Evolutionary conservation across 2,329 filamentous ascomycete genomes (phyloP), one percentile per base, ranked within the genome.

Genomic region (Leptographium lundbergii): DNA sequence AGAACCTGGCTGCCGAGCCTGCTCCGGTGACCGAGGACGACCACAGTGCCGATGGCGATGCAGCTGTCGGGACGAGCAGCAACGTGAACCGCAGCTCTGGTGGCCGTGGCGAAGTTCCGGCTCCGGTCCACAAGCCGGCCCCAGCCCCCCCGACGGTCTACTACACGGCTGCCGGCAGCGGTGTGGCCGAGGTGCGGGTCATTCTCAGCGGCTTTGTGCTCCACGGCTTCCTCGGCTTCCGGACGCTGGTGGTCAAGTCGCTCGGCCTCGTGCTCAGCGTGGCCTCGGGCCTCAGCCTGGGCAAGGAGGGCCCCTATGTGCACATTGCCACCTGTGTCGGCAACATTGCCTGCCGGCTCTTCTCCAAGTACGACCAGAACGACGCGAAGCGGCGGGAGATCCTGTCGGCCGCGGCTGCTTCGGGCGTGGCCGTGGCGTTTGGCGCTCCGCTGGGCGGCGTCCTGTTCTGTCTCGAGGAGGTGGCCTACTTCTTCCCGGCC

Each of bases 121-220:
- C 45, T 27, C 9, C 9, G 10, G 25, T 10, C 34, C n/a, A 22
- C 34, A 19, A n/a, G 51, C 24, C 57, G 14, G 14, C 53, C 6
- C 55, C 59, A 2, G 71, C 76, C 0, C 81, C 86, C 2, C 88
- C 89, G 1, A 95, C 95, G 86, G 81, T 92, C 6, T 99, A 96
- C 72, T 99, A 96, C 71, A 91, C 94, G 9, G 94, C 92, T 60
- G 92, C 92, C 50, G 94, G 94, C 55, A 96, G 91, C 72, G 94
- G 94, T 66, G 94, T 99, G 14, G 94, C 94, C 7, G 94, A 99
- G 74, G 92, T 97, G 59, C 91, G 94, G 64, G 94, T 97, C 61
- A 97, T 97, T 60, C 81, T 97, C n/a, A 96, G 91, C 67, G 94
- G 94, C 6, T 99, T 97, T 67, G 92, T 99, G 59, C 77, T 99